Conservation (phyloP, 495 filamentous ascomycete genomes). For the Daldinia concentrica region DNA sequence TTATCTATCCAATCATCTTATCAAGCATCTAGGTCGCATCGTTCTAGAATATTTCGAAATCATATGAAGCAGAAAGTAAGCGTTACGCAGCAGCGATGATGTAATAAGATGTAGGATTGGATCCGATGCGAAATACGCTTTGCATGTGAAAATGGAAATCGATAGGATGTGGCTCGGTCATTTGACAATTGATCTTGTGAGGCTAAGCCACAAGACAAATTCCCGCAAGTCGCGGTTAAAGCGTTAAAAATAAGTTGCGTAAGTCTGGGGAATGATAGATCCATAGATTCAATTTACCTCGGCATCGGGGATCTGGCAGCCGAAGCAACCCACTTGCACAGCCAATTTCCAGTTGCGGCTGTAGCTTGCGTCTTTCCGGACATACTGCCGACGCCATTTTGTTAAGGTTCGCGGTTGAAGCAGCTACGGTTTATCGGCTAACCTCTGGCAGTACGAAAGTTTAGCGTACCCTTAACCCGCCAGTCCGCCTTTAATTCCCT, state of each 20-base stretch:
- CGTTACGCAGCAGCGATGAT: slow-evolving; percentile 19
- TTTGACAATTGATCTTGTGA: background rate
- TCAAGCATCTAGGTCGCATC: slow-evolving; percentile 7
- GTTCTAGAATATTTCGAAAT: slow-evolving; percentile 22
- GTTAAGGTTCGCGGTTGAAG: background rate
- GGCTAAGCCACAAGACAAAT: slow-evolving; percentile 11
- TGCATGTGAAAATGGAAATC: slow-evolving; percentile 32
- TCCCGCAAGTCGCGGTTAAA: slow-evolving; percentile 23
- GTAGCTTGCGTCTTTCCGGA: slow-evolving; percentile 1
- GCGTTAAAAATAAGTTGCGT: background rate
- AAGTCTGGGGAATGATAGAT: slow-evolving; percentile 1
- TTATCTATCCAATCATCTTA: background rate
- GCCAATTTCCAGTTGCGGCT: slow-evolving; percentile 2
- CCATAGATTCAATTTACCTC: slow-evolving; percentile 39
- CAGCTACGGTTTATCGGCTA: slow-evolving; percentile 29
- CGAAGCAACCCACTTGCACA: slow-evolving; percentile 25
- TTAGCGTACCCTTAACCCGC: background rate
- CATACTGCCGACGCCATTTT: slow-evolving; percentile 14
- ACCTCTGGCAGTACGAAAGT: background rate
- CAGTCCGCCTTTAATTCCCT: slow-evolving; percentile 2
- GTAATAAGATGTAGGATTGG: slow-evolving; percentile 19
- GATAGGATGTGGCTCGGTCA: slow-evolving; percentile 20
- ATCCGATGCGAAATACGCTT: background rate
- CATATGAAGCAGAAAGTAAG: background rate
- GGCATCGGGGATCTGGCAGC: slow-evolving; percentile 41